Evolutionary conservation across 805 yeast genomes (phyloP), one percentile per base, ranked within the genome.

Genomic region (Candida nonsorbophila): DNA sequence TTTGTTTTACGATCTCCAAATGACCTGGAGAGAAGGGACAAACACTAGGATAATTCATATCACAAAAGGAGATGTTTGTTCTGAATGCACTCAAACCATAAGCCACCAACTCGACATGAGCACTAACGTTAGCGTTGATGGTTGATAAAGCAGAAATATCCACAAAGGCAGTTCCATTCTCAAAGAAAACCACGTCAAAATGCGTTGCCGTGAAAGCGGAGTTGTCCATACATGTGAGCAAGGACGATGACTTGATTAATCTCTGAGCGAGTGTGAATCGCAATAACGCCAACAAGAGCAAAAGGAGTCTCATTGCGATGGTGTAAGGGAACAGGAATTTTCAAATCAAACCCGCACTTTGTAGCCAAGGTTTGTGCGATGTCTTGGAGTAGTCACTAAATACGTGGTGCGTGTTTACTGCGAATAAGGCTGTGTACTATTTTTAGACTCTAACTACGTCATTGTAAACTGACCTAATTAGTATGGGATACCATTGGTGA

Each of bases 401-500:
- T n/a, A n/a, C n/a, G n/a, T n/a, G n/a, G n/a, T n/a, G n/a, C n/a
- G n/a, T n/a, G n/a, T n/a, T n/a, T n/a, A n/a, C n/a, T n/a, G 23
- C 23, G 6, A 11, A 20, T 6, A 20, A 20, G n/a, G 10, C n/a
- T 6, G n/a, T n/a, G 10, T 6, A 6, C 12, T 20, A 14, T 20
- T 20, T 9, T 10, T 10, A n/a, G 7, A 20, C 6, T 10, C 6
- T n/a, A 20, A 20, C 12, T n/a, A n/a, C n/a, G 10, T 10, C 6
- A 20, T 10, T 20, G 10, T 20, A 7, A 20, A 6, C 12, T 11
- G 7, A n/a, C 12, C 12, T 20, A 11, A 20, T 20, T 55, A 88
- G 49, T 88, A 90, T 11, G 98, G 98, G 54, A 92, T 92, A 34
- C 99, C 99, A 48, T 92, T 92, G 20, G 98, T 92, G 42, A 92